These are phyloP conservation scores for Cruciata laevipes DNA, from an alignment of 257 asterid genomes.

Conservation along the genomic window DNA sequence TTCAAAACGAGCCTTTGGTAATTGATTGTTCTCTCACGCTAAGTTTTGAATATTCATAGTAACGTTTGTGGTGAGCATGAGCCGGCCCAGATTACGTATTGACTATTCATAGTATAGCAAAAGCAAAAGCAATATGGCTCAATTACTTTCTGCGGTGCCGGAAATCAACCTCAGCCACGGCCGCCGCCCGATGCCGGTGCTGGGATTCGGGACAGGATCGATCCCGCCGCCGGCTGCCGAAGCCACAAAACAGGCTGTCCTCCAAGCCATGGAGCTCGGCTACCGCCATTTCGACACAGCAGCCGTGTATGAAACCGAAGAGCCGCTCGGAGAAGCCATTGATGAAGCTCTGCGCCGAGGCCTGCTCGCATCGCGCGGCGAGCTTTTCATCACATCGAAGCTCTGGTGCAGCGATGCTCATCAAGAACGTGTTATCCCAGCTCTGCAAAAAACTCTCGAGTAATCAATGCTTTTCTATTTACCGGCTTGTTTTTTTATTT, in stretches of 20 bases:
- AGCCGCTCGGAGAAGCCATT: slow-evolving; percentile 53
- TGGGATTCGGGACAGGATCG: slow-evolving; percentile 46
- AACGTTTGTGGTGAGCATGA: too few relatives aligned
- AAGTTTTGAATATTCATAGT: too few relatives aligned
- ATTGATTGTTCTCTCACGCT: too few relatives aligned
- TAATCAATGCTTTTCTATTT: slow-evolving; percentile 2
- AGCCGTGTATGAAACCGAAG: slow-evolving; percentile 39
- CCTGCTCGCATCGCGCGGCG: slow-evolving; percentile 33
- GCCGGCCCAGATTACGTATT: too few relatives aligned
- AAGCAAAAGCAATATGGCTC: neutral
- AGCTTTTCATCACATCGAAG: slow-evolving; percentile 52
- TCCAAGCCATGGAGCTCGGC: slow-evolving; percentile 49
- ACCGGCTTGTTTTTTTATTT: neutral
- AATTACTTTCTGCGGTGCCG: slow-evolving; percentile 14
- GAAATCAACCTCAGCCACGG: slow-evolving; percentile 28
- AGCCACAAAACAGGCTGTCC: slow-evolving; percentile 33
- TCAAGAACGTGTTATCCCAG: slow-evolving; percentile 36
- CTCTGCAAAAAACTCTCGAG: slow-evolving; percentile 30
- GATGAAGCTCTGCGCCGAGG: slow-evolving; percentile 34
- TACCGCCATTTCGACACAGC: slow-evolving; percentile 72
- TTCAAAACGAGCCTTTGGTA: too few relatives aligned
- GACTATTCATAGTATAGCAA: too few relatives aligned
- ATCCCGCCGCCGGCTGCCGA: slow-evolving; percentile 43
- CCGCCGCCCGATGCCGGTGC: slow-evolving; percentile 31
- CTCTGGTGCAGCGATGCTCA: slow-evolving; percentile 67